Evolutionary conservation across 1,284 basidiomycete species (phyloP), one percentile per base, ranked within the genome.

Genomic region (Schizopora paradoxa): DNA sequence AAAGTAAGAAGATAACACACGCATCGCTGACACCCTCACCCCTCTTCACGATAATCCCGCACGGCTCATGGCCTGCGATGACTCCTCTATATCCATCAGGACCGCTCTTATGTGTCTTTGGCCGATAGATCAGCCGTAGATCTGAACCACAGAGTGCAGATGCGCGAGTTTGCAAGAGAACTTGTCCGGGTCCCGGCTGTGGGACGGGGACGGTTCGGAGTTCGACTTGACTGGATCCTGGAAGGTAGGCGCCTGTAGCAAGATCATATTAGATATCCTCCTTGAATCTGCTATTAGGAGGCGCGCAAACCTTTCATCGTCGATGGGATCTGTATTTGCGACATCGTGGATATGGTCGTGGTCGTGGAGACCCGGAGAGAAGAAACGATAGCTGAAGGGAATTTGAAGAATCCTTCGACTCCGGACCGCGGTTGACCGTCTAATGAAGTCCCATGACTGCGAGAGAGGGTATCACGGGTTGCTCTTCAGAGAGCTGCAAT

Each of bases 1-100:
- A 26, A 10, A 29, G 7, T 23, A 27, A 25, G 11, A 23, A 31
- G 14, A 31, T 8, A 5, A 41, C 49, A 44, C 28, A 51, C 49
- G 41, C 46, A 35, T 48, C 49, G n/a, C 43, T 26, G 6, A 51
- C 49, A 6, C 49, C 49, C 6, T 43, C 26, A 6, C 49, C 49
- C 18, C 49, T 32, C 41, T 48, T 48, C 19, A 48, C 49, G 28
- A 51, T 51, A 16, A 51, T 27, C 32, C 49, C 49, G 32, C 49
- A 51, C 14, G 49, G 49, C 36, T 51, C 49, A 32, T 51, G 49
- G 7, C 49, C 49, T 18, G 49, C 49, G 18, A 51, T 51, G 14
- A 51, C 49, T 14, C 46, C 46, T 13, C 38, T 33, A 32, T 51
- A 51, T 5, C 49, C 49, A 11, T 48, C 49, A 4, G 49, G 41